phyloP scores from a whole-genome alignment of 495 filamentous ascomycete genomes.

The Hypoxylon intermedium region DNA sequence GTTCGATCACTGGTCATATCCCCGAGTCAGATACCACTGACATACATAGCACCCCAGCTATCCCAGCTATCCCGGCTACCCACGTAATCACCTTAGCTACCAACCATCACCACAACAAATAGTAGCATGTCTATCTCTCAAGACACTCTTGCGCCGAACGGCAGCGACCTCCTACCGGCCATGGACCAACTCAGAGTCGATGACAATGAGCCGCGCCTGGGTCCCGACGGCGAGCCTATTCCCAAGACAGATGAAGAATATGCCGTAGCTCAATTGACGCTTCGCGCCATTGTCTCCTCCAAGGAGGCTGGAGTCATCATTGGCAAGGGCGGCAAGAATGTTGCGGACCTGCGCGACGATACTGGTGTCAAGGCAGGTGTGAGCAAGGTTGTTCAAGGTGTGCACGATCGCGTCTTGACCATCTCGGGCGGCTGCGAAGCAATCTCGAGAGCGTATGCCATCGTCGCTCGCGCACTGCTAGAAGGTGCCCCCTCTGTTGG shows the following conservation, averaged over 20 bases:
- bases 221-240: slow-evolving; percentile 71
- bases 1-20: slow-evolving; percentile 25
- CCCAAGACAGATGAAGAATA: slow-evolving; percentile 96
- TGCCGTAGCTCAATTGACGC: slow-evolving; percentile 84
- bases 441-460: slow-evolving; percentile 87
- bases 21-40: slow-evolving; percentile 30
- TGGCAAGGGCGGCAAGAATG: slow-evolving; percentile 97
- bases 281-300: slow-evolving; percentile 96
- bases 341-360: slow-evolving; percentile 94
- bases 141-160: slow-evolving; percentile 51
- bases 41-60: too few relatives aligned
- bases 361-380: slow-evolving; percentile 97
- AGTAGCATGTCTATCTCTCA: slow-evolving; percentile 57
- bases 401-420: slow-evolving; percentile 95
- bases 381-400: slow-evolving; percentile 96
- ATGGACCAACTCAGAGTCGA: slow-evolving; percentile 55
- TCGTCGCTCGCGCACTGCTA: slow-evolving; percentile 87
- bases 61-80: slow-evolving; percentile 4
- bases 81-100: slow-evolving; percentile 1
- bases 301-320: slow-evolving; percentile 99
- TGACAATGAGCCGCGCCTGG: slow-evolving; percentile 63
- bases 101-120: neutral
- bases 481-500: slow-evolving; percentile 94
- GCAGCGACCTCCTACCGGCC: slow-evolving; percentile 52
- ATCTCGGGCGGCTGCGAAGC: slow-evolving; percentile 87